Conservation (phyloP, 371 early-diverging fungal genomes). For the Haplosporangium sp. region DNA sequence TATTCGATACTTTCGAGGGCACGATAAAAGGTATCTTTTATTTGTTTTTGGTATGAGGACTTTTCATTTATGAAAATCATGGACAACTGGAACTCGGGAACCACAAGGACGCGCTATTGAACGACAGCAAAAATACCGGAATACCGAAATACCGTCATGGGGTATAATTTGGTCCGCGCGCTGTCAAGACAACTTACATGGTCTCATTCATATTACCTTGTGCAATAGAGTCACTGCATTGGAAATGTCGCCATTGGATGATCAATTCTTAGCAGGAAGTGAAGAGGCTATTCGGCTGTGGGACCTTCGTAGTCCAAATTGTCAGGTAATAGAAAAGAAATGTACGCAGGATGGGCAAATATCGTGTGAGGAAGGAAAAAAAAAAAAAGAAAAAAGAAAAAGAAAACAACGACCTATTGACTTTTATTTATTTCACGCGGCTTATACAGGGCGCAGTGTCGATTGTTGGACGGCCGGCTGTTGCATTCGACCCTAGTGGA, state of each 20-base stretch:
- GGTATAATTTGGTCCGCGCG: conserved; percentile 20
- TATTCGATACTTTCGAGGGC: conserved; percentile 91
- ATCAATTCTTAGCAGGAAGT: conserved; percentile 79
- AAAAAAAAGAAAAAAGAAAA: too few relatives aligned
- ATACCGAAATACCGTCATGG: too few relatives aligned
- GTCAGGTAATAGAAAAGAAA: conserved; percentile 63
- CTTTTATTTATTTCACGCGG: background rate
- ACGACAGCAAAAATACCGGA: too few relatives aligned
- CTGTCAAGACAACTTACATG: background rate
- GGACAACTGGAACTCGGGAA: background rate
- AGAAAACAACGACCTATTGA: background rate
- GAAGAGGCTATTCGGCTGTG: conserved; percentile 83
- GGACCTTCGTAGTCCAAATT: conserved; percentile 77
- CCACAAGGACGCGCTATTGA: too few relatives aligned
- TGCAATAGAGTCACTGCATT: conserved; percentile 71
- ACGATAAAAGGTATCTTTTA: conserved; percentile 78
- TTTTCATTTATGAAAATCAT: too few relatives aligned
- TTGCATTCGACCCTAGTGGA: conserved; percentile 86
- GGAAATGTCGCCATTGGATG: conserved; percentile 85
- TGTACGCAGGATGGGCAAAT: too few relatives aligned
- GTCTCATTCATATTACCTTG: background rate
- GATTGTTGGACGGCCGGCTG: conserved; percentile 64
- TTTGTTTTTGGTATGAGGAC: too few relatives aligned
- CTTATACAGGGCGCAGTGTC: conserved; percentile 59
- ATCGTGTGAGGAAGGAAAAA: too few relatives aligned